Evolutionary conservation across 2,329 filamentous ascomycete species (phyloP).

Genomic region (Stemphylium vesicarium): DNA sequence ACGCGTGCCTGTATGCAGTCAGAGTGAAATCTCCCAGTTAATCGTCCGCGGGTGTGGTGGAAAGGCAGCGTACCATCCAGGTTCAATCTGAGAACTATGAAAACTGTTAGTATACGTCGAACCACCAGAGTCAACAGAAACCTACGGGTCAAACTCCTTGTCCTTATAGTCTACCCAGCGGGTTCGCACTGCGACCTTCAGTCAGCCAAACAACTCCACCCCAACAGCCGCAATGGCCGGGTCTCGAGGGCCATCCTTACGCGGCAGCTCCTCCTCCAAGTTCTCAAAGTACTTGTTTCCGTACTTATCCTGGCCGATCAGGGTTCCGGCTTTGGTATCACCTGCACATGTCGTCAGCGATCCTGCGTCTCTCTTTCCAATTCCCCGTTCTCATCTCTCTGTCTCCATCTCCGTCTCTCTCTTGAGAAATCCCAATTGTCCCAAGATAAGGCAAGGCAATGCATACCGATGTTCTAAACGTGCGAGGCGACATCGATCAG

Average conservation of each 20-base stretch:
- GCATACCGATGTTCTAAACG: slow-evolving; percentile 49
- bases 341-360: slow-evolving; percentile 61
- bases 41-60: background rate
- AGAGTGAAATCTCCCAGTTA: background rate
- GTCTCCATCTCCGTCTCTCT: background rate
- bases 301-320: slow-evolving; percentile 84
- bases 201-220: background rate
- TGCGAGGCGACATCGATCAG: slow-evolving; percentile 32
- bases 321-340: slow-evolving; percentile 91
- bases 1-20: slow-evolving; percentile 72
- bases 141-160: slow-evolving; percentile 79
- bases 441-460: background rate
- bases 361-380: background rate
- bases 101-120: slow-evolving; percentile 45
- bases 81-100: slow-evolving; percentile 79
- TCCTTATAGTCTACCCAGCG: slow-evolving; percentile 98
- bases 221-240: no score
- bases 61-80: slow-evolving; percentile 69
- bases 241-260: slow-evolving; percentile 58
- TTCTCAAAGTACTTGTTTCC: slow-evolving; percentile 99
- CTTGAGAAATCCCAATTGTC: background rate
- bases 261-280: slow-evolving; percentile 82
- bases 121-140: slow-evolving; percentile 5
- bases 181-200: slow-evolving; percentile 72
- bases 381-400: background rate